phyloP scores from a whole-genome alignment of 306 rosid species.

The Lithocarpus polystachyus region DNA sequence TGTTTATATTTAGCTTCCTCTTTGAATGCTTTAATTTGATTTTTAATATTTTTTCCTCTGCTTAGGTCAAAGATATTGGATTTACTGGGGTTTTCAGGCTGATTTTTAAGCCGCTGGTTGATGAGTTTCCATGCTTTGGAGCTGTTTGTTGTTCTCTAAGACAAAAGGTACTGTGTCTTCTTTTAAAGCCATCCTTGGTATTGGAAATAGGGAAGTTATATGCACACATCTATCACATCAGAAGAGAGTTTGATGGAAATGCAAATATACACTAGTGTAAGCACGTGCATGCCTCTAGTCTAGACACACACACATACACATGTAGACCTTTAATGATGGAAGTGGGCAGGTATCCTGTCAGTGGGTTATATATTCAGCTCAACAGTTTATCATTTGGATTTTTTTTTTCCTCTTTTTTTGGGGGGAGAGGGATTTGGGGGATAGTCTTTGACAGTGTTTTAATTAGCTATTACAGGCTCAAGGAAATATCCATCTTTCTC shows the following conservation, averaged over 20 bases:
- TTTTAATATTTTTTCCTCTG: slow-evolving; percentile 24
- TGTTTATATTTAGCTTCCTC: slow-evolving; percentile 9
- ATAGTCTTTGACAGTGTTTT: too few species aligned
- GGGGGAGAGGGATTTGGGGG: neutral
- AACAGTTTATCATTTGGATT: neutral
- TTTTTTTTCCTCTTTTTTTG: neutral
- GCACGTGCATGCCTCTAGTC: slow-evolving; percentile 1
- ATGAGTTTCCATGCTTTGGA: slow-evolving; percentile 95
- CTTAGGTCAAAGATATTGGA: slow-evolving; percentile 88
- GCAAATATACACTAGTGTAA: neutral
- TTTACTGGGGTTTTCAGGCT: slow-evolving; percentile 94
- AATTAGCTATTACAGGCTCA: neutral
- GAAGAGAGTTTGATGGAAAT: neutral
- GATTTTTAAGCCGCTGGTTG: slow-evolving; percentile 88
- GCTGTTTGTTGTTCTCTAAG: slow-evolving; percentile 89
- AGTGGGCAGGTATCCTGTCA: neutral
- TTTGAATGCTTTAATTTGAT: slow-evolving; percentile 17
- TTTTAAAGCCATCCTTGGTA: slow-evolving; percentile 12
- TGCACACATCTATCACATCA: neutral
- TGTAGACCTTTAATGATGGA: neutral
- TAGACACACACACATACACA: neutral
- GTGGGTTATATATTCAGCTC: neutral
- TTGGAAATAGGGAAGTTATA: neutral
- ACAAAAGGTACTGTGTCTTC: slow-evolving; percentile 61
- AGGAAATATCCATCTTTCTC: too few species aligned